Evolutionary conservation across 2,329 filamentous ascomycete species (phyloP), one percentile per base, ranked within the genome.

Genomic region (Microdochium nivale): DNA sequence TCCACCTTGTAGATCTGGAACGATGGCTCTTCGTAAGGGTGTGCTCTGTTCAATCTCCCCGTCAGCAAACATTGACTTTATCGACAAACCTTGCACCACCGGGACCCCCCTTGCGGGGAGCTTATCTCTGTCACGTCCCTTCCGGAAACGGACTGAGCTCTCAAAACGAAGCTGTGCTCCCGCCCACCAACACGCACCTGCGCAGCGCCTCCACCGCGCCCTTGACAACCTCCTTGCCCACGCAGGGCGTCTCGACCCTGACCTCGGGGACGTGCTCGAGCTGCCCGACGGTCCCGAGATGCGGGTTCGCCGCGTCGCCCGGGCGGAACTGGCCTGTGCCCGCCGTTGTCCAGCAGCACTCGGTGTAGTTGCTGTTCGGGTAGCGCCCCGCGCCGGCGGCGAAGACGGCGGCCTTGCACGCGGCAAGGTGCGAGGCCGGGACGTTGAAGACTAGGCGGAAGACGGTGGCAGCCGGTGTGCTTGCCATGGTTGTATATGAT

Each of bases 321-420:
- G 84, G 84, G 0, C 80, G 76, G 64, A 88, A 89, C 60, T 88
- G 84, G 0, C 83, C 83, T 0, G 70, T 80, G 3, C 85, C 86
- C 3, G 66, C 55, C 0, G 69, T 65, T 2, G 69, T 68, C 70
- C 71, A 83, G 63, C 74, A 75, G 61, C 71, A 76, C 57, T 83
- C 77, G 24, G 75, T 78, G 60, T 82, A 82, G 58, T 72, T 73
- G n/a, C 75, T 75, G 0, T 68, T 68, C 0, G 76, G 74, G 52
- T 76, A 78, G 11, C 72, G 67, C 25, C 80, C 79, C 2, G 78
- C 79, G n/a, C 79, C 79, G 16, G 77, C 76, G n/a, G 68, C 69
- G 61, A 83, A 81, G 57, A 83, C 69, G 53, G 79, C 79, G 0
- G 66, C 52, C 62, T 83, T 83, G 63, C 76, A 78, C 13, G 68